Percentiles rank a stretch among this genome's conserved stretches.
phyloP scores from a whole-genome alignment of 176 grass and related monocot species.

The Cenchrus fungigraminus region DNA sequence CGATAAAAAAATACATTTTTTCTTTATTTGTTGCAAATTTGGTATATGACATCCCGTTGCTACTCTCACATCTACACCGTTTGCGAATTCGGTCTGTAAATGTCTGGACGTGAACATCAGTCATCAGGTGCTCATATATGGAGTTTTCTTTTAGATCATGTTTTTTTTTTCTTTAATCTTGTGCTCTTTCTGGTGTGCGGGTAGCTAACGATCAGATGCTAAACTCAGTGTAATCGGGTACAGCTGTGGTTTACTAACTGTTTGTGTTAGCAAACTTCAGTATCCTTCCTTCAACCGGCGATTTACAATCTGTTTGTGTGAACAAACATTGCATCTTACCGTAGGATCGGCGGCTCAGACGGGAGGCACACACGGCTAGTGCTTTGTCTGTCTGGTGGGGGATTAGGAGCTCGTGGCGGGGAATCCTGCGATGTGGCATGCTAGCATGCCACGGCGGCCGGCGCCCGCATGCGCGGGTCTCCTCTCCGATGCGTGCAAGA shows the following conservation, averaged over 20 bases:
- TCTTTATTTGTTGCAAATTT: not conserved
- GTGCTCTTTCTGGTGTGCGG: not conserved
- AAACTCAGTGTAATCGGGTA: not conserved
- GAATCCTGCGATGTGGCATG: constrained; percentile 11
- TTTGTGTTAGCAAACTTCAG: not conserved
- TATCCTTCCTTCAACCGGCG: too few species aligned
- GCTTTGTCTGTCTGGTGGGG: not conserved
- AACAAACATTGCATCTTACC: not conserved
- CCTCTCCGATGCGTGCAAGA: not conserved
- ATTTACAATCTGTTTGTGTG: too few species aligned
- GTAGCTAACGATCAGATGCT: not conserved
- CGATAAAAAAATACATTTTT: not conserved
- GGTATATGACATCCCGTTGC: not conserved
- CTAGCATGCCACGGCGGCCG: not conserved
- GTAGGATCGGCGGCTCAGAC: not conserved
- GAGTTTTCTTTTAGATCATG: too few species aligned
- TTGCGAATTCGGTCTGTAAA: not conserved
- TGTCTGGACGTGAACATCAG: not conserved
- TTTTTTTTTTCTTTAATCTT: not conserved
- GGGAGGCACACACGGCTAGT: not conserved
- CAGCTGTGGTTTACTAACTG: not conserved
- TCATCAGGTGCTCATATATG: not conserved
- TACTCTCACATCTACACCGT: not conserved
- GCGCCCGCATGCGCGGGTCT: not conserved
- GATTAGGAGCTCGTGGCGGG: not conserved